These are phyloP conservation scores for Thymus quinquecostatus DNA, from an alignment of 257 asterid species.

Conservation along the genomic window DNA sequence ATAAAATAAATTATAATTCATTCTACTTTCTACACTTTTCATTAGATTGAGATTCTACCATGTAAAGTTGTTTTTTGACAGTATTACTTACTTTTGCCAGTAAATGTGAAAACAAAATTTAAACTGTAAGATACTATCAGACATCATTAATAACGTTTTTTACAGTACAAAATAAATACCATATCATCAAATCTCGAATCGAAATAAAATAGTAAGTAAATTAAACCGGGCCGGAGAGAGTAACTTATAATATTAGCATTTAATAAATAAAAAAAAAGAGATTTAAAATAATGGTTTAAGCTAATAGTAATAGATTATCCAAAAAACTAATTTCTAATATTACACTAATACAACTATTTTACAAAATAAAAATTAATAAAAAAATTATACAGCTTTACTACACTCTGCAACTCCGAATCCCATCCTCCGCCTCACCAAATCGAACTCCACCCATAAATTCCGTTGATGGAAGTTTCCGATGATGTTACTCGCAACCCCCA, in stretches of 20 bases:
- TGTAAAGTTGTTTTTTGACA: too few relatives aligned
- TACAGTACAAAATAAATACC: background rate
- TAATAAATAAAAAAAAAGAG: background rate
- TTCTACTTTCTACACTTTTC: too few relatives aligned
- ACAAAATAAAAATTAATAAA: background rate
- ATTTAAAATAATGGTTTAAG: slow-evolving; percentile 3
- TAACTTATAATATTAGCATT: too few relatives aligned
- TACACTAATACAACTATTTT: slow-evolving; percentile 15
- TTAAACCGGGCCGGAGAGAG: too few relatives aligned
- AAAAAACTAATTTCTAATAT: slow-evolving; percentile 9
- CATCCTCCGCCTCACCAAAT: slow-evolving; percentile 52
- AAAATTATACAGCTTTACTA: slow-evolving; percentile 39
- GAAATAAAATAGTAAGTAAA: too few relatives aligned
- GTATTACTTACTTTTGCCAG: background rate
- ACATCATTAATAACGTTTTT: background rate
- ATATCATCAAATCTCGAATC: too few relatives aligned
- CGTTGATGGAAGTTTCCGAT: slow-evolving; percentile 89
- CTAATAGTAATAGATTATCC: background rate
- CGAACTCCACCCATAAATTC: slow-evolving; percentile 88
- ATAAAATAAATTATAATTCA: too few relatives aligned
- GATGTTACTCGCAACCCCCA: slow-evolving; percentile 76
- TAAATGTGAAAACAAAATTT: background rate
- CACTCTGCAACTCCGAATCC: slow-evolving; percentile 81
- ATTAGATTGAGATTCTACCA: too few relatives aligned
- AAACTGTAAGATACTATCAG: background rate